These are phyloP conservation scores for Ramularia collo-cygni DNA, from an alignment of 2,329 filamentous ascomycete genomes.

Conservation along the genomic window DNA sequence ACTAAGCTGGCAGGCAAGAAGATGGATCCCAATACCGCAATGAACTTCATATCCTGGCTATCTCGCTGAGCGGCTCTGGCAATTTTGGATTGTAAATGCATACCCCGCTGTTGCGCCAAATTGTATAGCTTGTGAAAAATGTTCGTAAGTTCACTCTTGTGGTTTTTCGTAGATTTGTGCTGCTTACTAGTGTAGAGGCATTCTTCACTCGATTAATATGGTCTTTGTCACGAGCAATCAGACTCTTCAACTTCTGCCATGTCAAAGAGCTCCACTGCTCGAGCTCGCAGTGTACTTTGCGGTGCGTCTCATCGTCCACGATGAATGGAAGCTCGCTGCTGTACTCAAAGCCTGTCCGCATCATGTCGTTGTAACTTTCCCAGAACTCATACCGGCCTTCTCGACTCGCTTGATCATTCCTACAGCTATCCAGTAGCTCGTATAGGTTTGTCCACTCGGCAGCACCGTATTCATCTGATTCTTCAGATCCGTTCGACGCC, in stretches of 20 bases:
- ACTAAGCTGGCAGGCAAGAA: slow-evolving; percentile 17
- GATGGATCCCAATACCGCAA: slow-evolving; percentile 17
- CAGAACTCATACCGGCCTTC: slow-evolving; percentile 17
- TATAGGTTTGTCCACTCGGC: slow-evolving; percentile 3
- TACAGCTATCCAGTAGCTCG: slow-evolving; percentile 11
- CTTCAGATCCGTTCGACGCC: too few relatives aligned
- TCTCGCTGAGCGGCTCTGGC: slow-evolving; percentile 16
- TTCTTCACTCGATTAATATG: slow-evolving; percentile 12
- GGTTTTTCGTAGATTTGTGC: too few relatives aligned
- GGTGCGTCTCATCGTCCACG: neutral
- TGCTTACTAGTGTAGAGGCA: slow-evolving; percentile 10
- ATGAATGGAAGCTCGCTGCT: slow-evolving; percentile 1
- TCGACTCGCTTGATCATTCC: slow-evolving; percentile 15
- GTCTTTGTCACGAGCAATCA: slow-evolving; percentile 15
- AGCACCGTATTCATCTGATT: too few relatives aligned
- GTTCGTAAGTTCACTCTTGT: too few relatives aligned
- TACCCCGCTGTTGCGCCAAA: slow-evolving; percentile 16
- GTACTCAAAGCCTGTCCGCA: slow-evolving; percentile 13
- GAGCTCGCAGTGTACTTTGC: slow-evolving; percentile 9
- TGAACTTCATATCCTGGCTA: slow-evolving; percentile 20
- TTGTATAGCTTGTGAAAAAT: too few relatives aligned
- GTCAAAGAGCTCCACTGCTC: slow-evolving; percentile 10
- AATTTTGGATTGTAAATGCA: slow-evolving; percentile 13
- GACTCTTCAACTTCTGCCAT: slow-evolving; percentile 11
- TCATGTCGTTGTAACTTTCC: slow-evolving; percentile 9